Evolutionary conservation across 2,329 filamentous ascomycete genomes (phyloP), one percentile per base, ranked within the genome.

Genomic region (Diaporthe sp.): DNA sequence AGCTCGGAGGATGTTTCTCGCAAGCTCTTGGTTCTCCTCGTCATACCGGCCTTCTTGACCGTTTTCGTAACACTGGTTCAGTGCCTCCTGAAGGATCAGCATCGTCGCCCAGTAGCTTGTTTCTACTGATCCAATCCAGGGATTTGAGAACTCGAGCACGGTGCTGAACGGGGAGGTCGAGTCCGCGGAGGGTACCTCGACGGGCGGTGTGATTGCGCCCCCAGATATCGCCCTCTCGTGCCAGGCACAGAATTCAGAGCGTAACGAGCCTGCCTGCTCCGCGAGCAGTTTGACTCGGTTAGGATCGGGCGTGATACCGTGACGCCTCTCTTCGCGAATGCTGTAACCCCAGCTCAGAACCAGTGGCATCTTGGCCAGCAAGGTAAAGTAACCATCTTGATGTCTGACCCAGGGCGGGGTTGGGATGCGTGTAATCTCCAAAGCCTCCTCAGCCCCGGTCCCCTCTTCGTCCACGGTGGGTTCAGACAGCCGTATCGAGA

Each of bases 81-180:
- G 62, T 9, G 79, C 80, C 75, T 84, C 84, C 72, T 87, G 82
- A 46, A 87, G 77, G 68, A 87, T 82, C n/a, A 86, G 78, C 79
- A 84, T 79, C 51, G 81, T 83, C 9, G 84, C 83, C 83, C 84
- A 85, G 75, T 83, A 85, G 28, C 79, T 81, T 76, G 85, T 78
- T 58, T 82, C 80, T 70, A 86, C 77, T 42, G 82, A 78, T 2
- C 84, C 84, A 15, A 81, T 79, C 82, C 84, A 85, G 3, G 78
- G 76, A 39, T 80, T 79, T 37, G 78, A 72, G 72, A 83, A 84
- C 31, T 78, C 74, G 19, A 86, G 78, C 6, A 86, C 78, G 3
- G 78, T 82, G 39, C 80, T 74, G 70, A 83, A 85, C 7, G 82
- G 78, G 9, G 84, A 83, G 19, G 76, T 74, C 13, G 82, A 81